Evolutionary conservation across 1,284 basidiomycete genomes (phyloP).

Genomic region (Puccinia novopanici): DNA sequence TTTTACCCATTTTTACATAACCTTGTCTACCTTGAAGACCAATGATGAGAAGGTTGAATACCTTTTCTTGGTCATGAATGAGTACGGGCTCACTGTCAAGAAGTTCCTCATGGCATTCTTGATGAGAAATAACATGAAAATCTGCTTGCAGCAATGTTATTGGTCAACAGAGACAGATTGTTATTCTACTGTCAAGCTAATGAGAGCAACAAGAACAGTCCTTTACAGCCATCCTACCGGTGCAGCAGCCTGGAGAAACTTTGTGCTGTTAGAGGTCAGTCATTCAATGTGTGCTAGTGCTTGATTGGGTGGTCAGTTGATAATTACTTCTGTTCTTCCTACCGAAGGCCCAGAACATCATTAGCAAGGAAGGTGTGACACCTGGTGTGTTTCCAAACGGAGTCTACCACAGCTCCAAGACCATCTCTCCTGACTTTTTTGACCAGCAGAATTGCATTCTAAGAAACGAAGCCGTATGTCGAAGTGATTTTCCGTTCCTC

Average conservation of each 20-base stretch:
- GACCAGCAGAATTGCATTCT: neutral
- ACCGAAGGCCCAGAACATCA: neutral
- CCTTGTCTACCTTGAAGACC: too few relatives aligned
- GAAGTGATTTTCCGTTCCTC: too few relatives aligned
- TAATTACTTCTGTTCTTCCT: neutral
- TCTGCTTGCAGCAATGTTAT: neutral
- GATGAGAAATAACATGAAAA: neutral
- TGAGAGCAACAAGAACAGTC: neutral
- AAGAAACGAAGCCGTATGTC: too few relatives aligned
- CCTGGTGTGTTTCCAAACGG: neutral
- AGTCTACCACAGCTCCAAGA: neutral
- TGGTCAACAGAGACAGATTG: neutral
- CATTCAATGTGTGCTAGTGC: neutral
- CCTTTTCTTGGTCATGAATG: neutral
- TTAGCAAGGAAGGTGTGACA: neutral
- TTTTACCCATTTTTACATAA: too few relatives aligned
- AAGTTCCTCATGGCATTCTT: neutral
- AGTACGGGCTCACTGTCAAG: neutral
- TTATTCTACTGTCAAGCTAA: neutral
- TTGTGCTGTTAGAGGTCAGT: neutral
- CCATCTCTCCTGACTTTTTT: neutral
- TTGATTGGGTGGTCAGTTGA: neutral
- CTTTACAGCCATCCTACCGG: neutral
- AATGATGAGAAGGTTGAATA: neutral
- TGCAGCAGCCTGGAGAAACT: neutral